These are phyloP conservation scores for Extremus antarcticus DNA, from an alignment of 495 filamentous ascomycete genomes.

Conservation along the genomic window DNA sequence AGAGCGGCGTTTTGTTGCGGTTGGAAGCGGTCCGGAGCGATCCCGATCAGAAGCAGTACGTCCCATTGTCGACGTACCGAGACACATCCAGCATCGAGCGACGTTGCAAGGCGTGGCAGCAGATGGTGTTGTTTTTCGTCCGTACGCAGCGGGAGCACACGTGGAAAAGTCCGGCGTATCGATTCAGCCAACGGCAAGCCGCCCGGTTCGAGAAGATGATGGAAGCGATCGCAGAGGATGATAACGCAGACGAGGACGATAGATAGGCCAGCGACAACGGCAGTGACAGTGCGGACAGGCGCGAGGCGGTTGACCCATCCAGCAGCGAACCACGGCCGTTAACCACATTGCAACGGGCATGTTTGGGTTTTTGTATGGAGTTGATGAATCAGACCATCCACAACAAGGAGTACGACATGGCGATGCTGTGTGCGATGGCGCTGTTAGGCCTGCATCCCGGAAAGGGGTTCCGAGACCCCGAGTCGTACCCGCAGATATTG, in stretches of 20 bases:
- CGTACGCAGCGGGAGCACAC: slow-evolving; percentile 3
- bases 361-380: slow-evolving; percentile 5
- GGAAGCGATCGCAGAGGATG: neutral
- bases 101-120: slow-evolving; percentile 5
- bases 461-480: slow-evolving; percentile 1
- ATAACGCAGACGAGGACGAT: neutral
- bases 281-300: neutral
- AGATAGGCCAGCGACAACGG: neutral
- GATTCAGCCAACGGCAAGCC: slow-evolving; percentile 5
- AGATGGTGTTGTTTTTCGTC: slow-evolving; percentile 17
- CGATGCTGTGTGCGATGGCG: slow-evolving; percentile 9
- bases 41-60: neutral
- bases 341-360: neutral
- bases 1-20: neutral
- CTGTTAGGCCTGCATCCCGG: slow-evolving; percentile 7
- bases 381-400: slow-evolving; percentile 10
- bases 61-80: neutral
- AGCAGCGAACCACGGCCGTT: neutral
- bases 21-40: neutral
- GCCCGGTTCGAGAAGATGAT: neutral
- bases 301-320: neutral
- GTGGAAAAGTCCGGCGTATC: slow-evolving; percentile 10
- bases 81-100: neutral
- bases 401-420: slow-evolving; percentile 10
- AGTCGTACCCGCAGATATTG: slow-evolving; percentile 9